Base-by-base conservation (phyloP, 1,139 yeast genomes). In the Taphrina sp. region DNA sequence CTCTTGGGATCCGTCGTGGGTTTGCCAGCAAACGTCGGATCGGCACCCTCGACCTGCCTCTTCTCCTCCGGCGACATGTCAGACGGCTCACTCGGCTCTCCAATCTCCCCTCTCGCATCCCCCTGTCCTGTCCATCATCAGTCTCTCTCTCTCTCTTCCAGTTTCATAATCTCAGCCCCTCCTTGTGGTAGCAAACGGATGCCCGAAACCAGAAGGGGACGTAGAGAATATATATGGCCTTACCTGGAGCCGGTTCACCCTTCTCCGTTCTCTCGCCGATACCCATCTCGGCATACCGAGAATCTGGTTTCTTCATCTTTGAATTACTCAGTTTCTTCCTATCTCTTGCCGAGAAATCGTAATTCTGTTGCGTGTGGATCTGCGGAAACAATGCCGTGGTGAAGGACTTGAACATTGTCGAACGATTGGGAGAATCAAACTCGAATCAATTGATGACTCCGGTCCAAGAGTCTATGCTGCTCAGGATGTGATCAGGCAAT, bases 1-100 rank as follows among this genome's bases (percentile, higher is more conserved):
- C 16, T 12, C 37, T 34, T 34, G 10, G 37, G 35, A 23, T 10
- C 19, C 16, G 44, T 29, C 7, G 44, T 39, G 22, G 12, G 20
- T 28, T 39, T 39, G 44, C 44, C 44, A 3, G 44, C 31, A 39
- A 39, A 39, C 1, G 33, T 39, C 12, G 44, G 44, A 29, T 39
- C 44, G 17, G 19, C 47, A 2, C 37, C 37, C 28, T 19, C 24
- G 8, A 49, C n/a, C 35, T 49, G 54, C 33, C 39, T 38, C 46
- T 49, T 49, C 39, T 49, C 44, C 19, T 49, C 54, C 14, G 54
- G 54, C 29, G 45, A 35, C 54, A 49, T 49, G 16, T 39, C 39
- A n/a, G 39, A 28, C 5, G 54, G 54, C 28, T 49, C 54, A 8
- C 34, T 22, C 8, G 54, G 54, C 39, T 49, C 54, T 3, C 54